Evolutionary conservation across 75 land plant genomes (phyloP), one percentile per base, ranked within the genome.

Genomic region (Gnetum montanum): DNA sequence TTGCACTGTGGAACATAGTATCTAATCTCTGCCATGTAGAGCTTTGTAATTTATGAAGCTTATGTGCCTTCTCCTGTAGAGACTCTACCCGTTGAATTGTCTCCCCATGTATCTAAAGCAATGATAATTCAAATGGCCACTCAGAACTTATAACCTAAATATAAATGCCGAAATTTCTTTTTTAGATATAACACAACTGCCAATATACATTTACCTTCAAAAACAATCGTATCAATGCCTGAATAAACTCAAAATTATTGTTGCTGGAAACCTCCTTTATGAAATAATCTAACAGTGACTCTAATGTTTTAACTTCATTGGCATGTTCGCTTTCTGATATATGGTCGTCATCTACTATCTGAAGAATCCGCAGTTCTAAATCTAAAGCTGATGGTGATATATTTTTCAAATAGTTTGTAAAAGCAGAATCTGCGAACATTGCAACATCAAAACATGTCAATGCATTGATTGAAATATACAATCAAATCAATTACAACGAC

Each of bases 191-290:
- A 11, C 24, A 10, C 20, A 34, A 18, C 24, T 38, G 47, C 54
- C 8, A 35, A 36, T 53, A 4, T 19, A 8, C n/a, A 3, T 12
- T 16, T 73, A 92, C 97, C 96, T 83, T 86, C 1, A 95, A 62
- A 62, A 95, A 86, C 23, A 90, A 70, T 40, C 72, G 80, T 18
- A 83, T 54, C 24, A 83, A 46, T 5, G 92, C 96, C 59, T 95
- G 99, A 2, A 95, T 46, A 34, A 95, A 90, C 64, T 95, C 91
- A 65, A 90, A 90, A 54, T 95, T 83, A 64, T 75, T 78, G 40
- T 75, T 70, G 76, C 60, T 56, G 0, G 70, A 45, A 19, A 83
- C 63, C 50, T 80, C 97, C 13, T 81, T 66, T 27, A 74, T 56
- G 19, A 95, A 85, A 50, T 86, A 95, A 70, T 95, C 99, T 54